phyloP scores from a whole-genome alignment of 179 eudicot species.

The Silene vulgaris region DNA sequence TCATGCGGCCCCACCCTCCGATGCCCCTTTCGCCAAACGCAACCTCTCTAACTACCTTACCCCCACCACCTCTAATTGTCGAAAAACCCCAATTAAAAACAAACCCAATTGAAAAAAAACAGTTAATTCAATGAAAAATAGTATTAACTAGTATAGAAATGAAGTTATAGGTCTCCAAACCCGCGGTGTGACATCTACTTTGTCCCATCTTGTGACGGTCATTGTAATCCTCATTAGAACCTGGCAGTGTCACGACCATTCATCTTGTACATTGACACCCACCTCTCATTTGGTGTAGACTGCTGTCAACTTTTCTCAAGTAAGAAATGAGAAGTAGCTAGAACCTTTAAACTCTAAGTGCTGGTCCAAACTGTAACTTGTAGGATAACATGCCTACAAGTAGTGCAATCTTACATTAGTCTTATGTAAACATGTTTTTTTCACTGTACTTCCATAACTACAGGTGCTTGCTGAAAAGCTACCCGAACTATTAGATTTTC shows the following conservation, averaged over 20 bases:
- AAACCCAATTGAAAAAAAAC: too few relatives aligned
- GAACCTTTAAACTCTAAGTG: neutral
- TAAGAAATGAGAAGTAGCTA: slow-evolving; percentile 1
- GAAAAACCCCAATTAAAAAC: too few relatives aligned
- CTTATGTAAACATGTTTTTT: neutral
- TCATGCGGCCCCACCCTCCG: too few relatives aligned
- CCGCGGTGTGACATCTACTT: neutral
- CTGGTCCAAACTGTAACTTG: slow-evolving; percentile 2
- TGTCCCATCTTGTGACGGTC: neutral
- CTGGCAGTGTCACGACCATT: neutral
- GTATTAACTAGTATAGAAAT: too few relatives aligned
- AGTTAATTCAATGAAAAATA: too few relatives aligned
- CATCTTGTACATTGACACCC: neutral
- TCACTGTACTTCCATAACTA: slow-evolving; percentile 17
- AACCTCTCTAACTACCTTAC: too few relatives aligned
- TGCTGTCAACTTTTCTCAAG: neutral
- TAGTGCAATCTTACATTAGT: neutral
- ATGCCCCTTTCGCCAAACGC: too few relatives aligned
- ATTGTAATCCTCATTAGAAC: neutral
- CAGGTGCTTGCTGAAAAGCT: slow-evolving; percentile 80
- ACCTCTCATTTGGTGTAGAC: neutral
- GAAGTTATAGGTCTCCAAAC: too few relatives aligned
- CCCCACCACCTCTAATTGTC: too few relatives aligned
- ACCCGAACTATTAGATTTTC: slow-evolving; percentile 81
- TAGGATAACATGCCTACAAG: neutral